A percentile compares a stretch with the other conserved stretches of the same genome.
Evolutionary conservation across 352 stramenopile species (phyloP).

Genomic region (Phytophthora ohioensis): DNA sequence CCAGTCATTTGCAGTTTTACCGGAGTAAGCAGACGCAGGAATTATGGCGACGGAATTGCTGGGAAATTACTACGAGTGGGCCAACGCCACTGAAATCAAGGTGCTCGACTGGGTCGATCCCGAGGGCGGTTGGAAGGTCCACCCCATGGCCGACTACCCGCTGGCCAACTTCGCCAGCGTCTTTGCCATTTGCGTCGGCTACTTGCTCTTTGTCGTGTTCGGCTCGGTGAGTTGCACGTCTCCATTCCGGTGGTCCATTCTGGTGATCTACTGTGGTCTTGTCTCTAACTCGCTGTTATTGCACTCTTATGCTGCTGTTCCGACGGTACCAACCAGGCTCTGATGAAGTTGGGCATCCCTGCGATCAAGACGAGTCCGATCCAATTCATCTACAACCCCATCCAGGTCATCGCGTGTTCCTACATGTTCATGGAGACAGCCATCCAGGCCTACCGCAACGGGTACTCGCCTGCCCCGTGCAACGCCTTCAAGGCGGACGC

Average conservation of each 20-base stretch:
- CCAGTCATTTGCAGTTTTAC: constrained; percentile 41
- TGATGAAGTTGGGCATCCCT: constrained; percentile 63
- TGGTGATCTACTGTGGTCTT: neutral
- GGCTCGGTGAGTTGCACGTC: constrained; percentile 47
- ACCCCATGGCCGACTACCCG: constrained; percentile 68
- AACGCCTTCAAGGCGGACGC: constrained; percentile 89
- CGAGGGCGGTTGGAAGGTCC: constrained; percentile 59
- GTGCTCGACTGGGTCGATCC: constrained; percentile 74
- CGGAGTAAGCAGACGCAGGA: constrained; percentile 4
- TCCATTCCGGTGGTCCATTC: constrained; percentile 14
- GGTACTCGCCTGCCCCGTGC: constrained; percentile 88
- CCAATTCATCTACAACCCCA: constrained; percentile 95
- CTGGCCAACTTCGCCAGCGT: constrained; percentile 66
- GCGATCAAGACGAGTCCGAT: constrained; percentile 64
- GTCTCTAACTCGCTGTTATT: constrained; percentile 12
- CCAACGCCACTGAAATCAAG: constrained; percentile 50
- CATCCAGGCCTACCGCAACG: constrained; percentile 90
- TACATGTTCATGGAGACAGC: constrained; percentile 94
- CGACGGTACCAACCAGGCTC: constrained; percentile 31
- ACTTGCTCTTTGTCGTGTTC: constrained; percentile 73
- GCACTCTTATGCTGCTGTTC: constrained; percentile 17
- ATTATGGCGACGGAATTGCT: constrained; percentile 44
- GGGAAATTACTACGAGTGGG: constrained; percentile 62
- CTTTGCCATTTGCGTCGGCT: constrained; percentile 64
- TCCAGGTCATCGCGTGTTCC: constrained; percentile 93